Percentiles rank a stretch among this genome's conserved stretches.
Evolutionary conservation across 768 basidiomycete species (phyloP).

Genomic region (Neoboletus subvelutipes): DNA sequence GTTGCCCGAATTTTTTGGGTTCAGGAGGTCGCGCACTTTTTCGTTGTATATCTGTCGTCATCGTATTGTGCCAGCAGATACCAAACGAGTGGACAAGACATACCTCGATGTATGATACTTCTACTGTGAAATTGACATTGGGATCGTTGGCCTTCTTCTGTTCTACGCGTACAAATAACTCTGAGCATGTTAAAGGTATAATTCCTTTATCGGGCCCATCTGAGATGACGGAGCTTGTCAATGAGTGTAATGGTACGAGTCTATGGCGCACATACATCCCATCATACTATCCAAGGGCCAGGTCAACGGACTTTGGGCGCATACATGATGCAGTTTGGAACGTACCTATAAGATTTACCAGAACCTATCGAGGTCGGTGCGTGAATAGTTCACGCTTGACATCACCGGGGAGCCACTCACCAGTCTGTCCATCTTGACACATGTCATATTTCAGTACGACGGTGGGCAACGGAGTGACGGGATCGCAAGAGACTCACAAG

Average conservation of each 20-base stretch:
- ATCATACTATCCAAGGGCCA: conserved; percentile 67
- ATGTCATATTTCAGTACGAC: background rate
- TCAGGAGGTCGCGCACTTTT: conserved; percentile 95
- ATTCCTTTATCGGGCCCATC: conserved; percentile 97
- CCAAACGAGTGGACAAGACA: conserved; percentile 12
- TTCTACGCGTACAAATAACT: conserved; percentile 84
- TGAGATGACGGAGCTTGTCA: conserved; percentile 32
- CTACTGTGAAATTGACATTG: conserved; percentile 82
- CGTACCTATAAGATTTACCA: conserved; percentile 89
- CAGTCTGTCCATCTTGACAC: conserved; percentile 73
- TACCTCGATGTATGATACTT: conserved; percentile 98
- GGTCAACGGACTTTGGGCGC: conserved; percentile 7
- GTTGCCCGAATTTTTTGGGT: conserved; percentile 96
- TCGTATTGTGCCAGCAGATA: background rate
- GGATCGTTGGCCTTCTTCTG: conserved; percentile 60
- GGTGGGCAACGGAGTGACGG: background rate
- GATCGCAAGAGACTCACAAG: conserved; percentile 67
- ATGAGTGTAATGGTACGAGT: background rate
- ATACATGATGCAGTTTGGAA: conserved; percentile 11
- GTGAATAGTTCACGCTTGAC: conserved; percentile 6
- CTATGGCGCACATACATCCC: conserved; percentile 67
- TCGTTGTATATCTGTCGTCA: conserved; percentile 83
- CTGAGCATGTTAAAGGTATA: conserved; percentile 92
- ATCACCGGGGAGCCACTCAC: conserved; percentile 42
- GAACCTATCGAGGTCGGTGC: conserved; percentile 53